Evolutionary conservation across 2,329 filamentous ascomycete genomes (phyloP).

Genomic region (Incumbomyces delicatus): DNA sequence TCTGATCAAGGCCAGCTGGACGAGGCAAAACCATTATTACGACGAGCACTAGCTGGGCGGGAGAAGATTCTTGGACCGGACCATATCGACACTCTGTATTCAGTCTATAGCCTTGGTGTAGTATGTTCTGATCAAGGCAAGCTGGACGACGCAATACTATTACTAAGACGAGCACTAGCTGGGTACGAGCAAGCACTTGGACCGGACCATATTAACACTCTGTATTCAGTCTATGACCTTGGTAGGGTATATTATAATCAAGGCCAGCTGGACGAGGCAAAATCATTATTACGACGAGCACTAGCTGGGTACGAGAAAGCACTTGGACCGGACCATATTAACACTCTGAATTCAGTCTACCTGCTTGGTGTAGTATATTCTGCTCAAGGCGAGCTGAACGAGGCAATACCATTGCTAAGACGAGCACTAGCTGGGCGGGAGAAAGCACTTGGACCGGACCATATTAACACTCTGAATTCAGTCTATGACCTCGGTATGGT

Average conservation of each 20-base stretch:
- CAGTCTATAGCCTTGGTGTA: slow-evolving; percentile 20
- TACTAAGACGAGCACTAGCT: slow-evolving; percentile 20
- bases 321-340: too few species aligned
- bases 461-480: too few species aligned
- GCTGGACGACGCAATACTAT: slow-evolving; percentile 20
- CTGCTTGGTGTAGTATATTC: too few species aligned
- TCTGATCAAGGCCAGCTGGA: slow-evolving; percentile 19
- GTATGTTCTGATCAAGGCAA: slow-evolving; percentile 21
- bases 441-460: too few species aligned
- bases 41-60: slow-evolving; percentile 19
- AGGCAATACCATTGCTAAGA: too few species aligned
- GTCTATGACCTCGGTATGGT: too few species aligned
- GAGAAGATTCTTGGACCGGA: slow-evolving; percentile 15
- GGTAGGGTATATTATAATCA: slow-evolving; percentile 19
- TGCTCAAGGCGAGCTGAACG: too few species aligned
- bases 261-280: slow-evolving; percentile 22
- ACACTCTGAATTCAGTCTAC: too few species aligned
- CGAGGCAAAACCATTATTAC: slow-evolving; percentile 20
- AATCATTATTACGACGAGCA: too few species aligned
- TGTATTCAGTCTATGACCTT: slow-evolving; percentile 21
- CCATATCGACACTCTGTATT: slow-evolving; percentile 21
- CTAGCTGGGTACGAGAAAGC: too few species aligned
- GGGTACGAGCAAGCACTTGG: slow-evolving; percentile 15
- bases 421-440: too few species aligned
- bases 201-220: slow-evolving; percentile 19